phyloP scores from a whole-genome alignment of 805 yeast species.

The Pichia californica region DNA sequence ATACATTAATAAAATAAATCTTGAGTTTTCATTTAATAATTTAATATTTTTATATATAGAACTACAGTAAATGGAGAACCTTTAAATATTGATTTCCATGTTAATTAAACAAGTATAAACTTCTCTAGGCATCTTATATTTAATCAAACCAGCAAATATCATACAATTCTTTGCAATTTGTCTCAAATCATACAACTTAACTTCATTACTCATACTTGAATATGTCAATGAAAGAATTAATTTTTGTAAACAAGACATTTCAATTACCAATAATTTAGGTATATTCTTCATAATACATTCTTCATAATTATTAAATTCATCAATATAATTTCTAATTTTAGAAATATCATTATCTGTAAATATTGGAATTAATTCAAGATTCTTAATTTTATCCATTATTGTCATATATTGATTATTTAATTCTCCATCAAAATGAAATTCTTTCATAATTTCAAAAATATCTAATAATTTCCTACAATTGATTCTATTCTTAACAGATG shows the following conservation, averaged over 20 bases:
- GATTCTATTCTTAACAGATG: constrained; percentile 50
- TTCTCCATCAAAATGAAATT: constrained; percentile 12
- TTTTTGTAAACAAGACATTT: constrained; percentile 69
- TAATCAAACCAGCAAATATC: constrained; percentile 93
- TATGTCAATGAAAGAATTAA: constrained; percentile 27
- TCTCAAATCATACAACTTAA: constrained; percentile 48
- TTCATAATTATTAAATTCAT: constrained; percentile 57
- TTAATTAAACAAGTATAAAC: constrained; percentile 65
- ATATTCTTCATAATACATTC: constrained; percentile 71
- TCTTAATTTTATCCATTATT: constrained; percentile 37
- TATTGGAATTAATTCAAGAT: constrained; percentile 63
- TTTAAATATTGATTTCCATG: constrained; percentile 40
- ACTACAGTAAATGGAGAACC: too few relatives aligned
- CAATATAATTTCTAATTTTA: constrained; percentile 56
- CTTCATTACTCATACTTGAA: constrained; percentile 24
- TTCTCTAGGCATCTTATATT: constrained; percentile 85
- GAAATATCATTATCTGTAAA: constrained; percentile 41
- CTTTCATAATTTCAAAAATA: constrained; percentile 61
- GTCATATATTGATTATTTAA: constrained; percentile 25
- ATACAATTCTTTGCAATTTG: constrained; percentile 78
- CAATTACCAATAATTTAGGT: constrained; percentile 72
- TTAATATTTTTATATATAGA: too few relatives aligned
- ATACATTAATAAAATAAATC: too few relatives aligned
- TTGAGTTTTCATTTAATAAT: too few relatives aligned
- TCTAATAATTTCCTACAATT: constrained; percentile 60